phyloP scores from a whole-genome alignment of 179 eudicot genomes.

The Actinidia arguta region DNA sequence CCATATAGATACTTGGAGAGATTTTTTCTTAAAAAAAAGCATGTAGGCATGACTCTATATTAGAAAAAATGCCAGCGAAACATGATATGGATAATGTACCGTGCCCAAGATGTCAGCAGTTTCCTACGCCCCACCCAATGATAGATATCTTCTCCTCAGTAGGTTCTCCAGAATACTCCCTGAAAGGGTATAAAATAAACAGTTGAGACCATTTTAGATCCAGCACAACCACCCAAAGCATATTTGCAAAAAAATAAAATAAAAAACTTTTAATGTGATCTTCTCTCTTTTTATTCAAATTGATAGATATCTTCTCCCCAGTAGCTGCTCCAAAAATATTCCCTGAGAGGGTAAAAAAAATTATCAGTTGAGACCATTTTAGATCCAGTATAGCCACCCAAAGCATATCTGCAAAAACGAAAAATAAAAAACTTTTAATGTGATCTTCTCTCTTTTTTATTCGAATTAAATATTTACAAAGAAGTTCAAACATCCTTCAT shows the following conservation, averaged over 20 bases:
- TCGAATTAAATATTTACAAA: neutral
- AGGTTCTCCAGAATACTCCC: conserved; percentile 59
- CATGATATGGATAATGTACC: conserved; percentile 34
- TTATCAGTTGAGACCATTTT: too few relatives aligned
- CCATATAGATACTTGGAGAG: too few relatives aligned
- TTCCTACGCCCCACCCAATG: conserved; percentile 63
- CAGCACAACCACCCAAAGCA: conserved; percentile 84
- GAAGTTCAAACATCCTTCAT: neutral
- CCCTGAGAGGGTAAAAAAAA: too few relatives aligned
- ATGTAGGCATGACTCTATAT: neutral
- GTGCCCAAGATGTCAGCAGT: conserved; percentile 41
- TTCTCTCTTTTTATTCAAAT: too few relatives aligned
- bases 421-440: neutral
- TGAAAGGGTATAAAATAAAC: conserved; percentile 70
- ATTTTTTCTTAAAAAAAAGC: neutral
- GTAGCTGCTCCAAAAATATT: too few relatives aligned
- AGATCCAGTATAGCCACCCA: too few relatives aligned
- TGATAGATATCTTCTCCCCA: too few relatives aligned
- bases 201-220: conserved; percentile 54
- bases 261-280: too few relatives aligned
- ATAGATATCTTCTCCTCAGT: conserved; percentile 51
- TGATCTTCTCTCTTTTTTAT: neutral
- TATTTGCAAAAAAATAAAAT: conserved; percentile 57
- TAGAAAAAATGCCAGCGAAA: neutral
- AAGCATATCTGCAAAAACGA: too few relatives aligned